Conservation (phyloP, 495 filamentous ascomycete species). For the Immersiella caudata region DNA sequence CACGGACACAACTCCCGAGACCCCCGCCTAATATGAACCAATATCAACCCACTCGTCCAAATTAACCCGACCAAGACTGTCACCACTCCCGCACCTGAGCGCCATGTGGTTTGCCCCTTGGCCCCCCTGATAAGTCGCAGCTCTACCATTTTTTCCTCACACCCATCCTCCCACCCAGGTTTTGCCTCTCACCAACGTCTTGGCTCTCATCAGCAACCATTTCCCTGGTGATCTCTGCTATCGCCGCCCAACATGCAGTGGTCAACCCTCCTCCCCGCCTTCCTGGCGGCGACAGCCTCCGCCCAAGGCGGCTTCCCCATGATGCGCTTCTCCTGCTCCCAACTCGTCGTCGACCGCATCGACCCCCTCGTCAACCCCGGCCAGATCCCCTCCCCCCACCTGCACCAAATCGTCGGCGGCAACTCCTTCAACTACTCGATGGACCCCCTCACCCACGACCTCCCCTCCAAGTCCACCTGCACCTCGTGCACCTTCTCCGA, state of each 20-base stretch:
- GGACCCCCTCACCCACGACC: constrained; percentile 31
- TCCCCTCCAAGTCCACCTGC: constrained; percentile 27
- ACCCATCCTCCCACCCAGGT: too few species aligned
- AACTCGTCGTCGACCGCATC: background rate
- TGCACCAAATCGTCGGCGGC: constrained; percentile 44
- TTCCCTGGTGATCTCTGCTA: too few species aligned
- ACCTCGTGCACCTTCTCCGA: constrained; percentile 44
- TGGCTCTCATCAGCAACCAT: too few species aligned
- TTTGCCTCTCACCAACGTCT: too few species aligned
- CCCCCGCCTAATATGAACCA: too few species aligned
- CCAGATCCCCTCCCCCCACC: constrained; percentile 40
- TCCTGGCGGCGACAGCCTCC: background rate
- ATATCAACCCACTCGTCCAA: too few species aligned
- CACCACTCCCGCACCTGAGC: too few species aligned
- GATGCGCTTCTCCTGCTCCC: constrained; percentile 4
- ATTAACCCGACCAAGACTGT: too few species aligned
- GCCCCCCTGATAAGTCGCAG: too few species aligned
- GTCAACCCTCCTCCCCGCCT: background rate
- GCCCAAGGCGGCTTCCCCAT: background rate
- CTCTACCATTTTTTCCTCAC: too few species aligned
- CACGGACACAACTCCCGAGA: too few species aligned
- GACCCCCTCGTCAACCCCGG: constrained; percentile 39
- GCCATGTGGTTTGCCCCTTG: too few species aligned
- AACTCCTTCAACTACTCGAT: constrained; percentile 44
- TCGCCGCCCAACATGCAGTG: background rate